phyloP scores from a whole-genome alignment of 305 asterid genomes.

The Fraxinus latifolia region DNA sequence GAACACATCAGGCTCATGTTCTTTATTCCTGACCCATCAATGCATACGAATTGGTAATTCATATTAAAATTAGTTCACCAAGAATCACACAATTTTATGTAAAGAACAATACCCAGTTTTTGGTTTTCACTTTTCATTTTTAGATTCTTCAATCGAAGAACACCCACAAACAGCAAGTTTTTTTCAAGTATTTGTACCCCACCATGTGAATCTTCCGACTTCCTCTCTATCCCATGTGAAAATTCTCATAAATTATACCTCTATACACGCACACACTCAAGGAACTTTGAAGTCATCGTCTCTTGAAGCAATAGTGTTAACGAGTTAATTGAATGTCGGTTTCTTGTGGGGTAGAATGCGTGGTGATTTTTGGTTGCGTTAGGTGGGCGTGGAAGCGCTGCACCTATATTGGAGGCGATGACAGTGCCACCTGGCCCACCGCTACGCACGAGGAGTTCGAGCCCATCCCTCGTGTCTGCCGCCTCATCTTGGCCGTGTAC shows the following conservation, averaged over 20 bases:
- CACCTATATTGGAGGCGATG: constrained; percentile 86
- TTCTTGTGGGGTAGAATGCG: constrained; percentile 76
- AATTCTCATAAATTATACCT: constrained; percentile 1
- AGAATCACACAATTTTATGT: constrained; percentile 17
- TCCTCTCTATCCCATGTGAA: constrained; percentile 14
- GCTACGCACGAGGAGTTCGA: constrained; percentile 75
- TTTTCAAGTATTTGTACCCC: constrained; percentile 19
- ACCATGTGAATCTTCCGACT: constrained; percentile 25
- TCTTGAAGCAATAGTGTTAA: constrained; percentile 3
- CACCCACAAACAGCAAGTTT: constrained; percentile 21
- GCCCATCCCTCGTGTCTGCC: constrained; percentile 79
- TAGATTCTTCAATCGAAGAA: constrained; percentile 13
- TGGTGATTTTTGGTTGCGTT: constrained; percentile 64
- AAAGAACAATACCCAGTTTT: constrained; percentile 13
- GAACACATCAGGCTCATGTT: constrained; percentile 21
- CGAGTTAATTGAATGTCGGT: constrained; percentile 51
- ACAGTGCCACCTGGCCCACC: constrained; percentile 75
- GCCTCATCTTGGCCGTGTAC: constrained; percentile 78
- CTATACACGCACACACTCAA: neutral
- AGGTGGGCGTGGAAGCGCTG: constrained; percentile 99
- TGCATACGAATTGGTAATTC: neutral
- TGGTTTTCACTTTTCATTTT: constrained; percentile 1
- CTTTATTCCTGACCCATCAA: constrained; percentile 11
- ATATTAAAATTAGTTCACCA: neutral
- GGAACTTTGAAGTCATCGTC: neutral